phyloP scores from a whole-genome alignment of 1,284 basidiomycete species.

The Rhodotorula mucilaginosa region DNA sequence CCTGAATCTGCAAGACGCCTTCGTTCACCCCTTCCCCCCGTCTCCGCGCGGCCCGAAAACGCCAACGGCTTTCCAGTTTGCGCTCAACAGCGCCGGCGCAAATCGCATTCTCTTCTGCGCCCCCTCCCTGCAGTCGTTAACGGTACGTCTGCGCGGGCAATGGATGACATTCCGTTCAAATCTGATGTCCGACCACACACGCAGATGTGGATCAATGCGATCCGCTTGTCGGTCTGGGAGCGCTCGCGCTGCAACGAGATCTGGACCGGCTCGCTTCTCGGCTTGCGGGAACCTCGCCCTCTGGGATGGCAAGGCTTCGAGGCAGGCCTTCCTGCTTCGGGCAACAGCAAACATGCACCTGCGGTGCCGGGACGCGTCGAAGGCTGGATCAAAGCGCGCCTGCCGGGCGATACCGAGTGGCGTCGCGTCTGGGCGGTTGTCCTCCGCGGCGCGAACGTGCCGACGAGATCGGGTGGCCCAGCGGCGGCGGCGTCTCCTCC shows the following conservation, averaged over 20 bases:
- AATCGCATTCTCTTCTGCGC: conserved; percentile 88
- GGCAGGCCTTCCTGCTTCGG: conserved; percentile 22
- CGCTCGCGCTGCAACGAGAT: conserved; percentile 93
- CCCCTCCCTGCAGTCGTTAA: conserved; percentile 64
- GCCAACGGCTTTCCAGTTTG: conserved; percentile 69
- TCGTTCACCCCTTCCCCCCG: conserved; percentile 55
- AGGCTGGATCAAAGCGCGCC: conserved; percentile 86
- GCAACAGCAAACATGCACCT: background rate
- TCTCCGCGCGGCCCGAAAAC: conserved; percentile 53
- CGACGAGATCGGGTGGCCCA: conserved; percentile 8
- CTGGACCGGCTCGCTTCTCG: conserved; percentile 89
- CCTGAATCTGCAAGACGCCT: conserved; percentile 53
- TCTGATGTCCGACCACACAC: background rate
- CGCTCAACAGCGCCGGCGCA: conserved; percentile 89
- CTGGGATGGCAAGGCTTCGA: conserved; percentile 33
- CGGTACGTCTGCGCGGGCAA: conserved; percentile 5
- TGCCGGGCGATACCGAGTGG: conserved; percentile 96
- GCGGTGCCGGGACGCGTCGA: conserved; percentile 58
- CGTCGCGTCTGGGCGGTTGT: conserved; percentile 86
- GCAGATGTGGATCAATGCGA: conserved; percentile 84
- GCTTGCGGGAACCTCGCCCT: conserved; percentile 53
- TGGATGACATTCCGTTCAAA: too few species aligned
- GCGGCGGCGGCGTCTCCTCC: background rate
- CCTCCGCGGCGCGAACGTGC: conserved; percentile 38
- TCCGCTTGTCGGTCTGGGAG: conserved; percentile 91